Conservation (phyloP, 2,329 filamentous ascomycete species). For the Stagonosporopsis chrysanthemi region DNA sequence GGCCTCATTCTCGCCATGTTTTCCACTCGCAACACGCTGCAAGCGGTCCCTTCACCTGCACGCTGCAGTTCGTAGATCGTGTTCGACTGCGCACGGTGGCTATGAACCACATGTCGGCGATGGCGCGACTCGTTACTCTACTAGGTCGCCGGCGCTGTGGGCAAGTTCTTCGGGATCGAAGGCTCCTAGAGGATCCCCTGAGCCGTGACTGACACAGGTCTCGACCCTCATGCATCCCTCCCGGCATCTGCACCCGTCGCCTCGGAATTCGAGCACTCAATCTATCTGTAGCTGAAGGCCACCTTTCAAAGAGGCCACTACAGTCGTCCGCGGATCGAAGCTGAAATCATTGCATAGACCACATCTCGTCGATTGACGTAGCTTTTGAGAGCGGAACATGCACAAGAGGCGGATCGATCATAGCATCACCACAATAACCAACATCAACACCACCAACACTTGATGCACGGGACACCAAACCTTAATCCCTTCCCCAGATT, state of each 20-base stretch:
- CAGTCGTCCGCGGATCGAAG: background rate
- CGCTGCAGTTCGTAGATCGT: constrained; percentile 5
- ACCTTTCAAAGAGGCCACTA: background rate
- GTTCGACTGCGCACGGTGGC: background rate
- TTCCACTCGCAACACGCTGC: background rate
- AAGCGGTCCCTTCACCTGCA: background rate
- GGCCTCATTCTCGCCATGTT: background rate
- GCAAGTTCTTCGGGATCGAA: background rate
- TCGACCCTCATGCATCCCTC: background rate
- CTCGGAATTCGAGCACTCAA: background rate
- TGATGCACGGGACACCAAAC: background rate
- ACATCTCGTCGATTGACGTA: background rate
- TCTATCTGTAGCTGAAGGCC: background rate
- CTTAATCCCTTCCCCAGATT: constrained; percentile 3
- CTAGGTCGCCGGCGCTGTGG: constrained; percentile 2
- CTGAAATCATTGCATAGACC: background rate
- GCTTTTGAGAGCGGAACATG: background rate
- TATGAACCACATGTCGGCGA: constrained; percentile 3
- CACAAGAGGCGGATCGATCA: background rate
- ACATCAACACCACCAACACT: background rate
- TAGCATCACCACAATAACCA: background rate
- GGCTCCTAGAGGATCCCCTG: background rate
- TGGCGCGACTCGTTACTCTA: background rate
- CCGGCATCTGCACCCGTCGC: background rate
- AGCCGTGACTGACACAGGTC: constrained; percentile 4